Percentiles rank a stretch among this genome's conserved stretches.
Evolutionary conservation across 805 yeast species (phyloP).

Genomic region (Sungouiella blattae): DNA sequence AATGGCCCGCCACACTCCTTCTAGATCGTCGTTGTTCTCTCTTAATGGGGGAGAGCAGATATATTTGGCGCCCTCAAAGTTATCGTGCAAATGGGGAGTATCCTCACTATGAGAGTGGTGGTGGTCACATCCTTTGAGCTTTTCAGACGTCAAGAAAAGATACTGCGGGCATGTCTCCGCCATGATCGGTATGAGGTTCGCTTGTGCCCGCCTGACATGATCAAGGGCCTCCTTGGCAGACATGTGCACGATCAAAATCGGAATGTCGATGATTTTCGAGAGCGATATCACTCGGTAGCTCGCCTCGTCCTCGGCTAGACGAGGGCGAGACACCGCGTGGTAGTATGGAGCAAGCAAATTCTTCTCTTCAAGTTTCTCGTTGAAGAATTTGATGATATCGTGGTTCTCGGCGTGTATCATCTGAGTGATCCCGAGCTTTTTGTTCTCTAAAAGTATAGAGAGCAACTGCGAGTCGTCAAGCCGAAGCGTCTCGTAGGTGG

Average conservation of each 20-base stretch:
- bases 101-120: not conserved
- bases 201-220: constrained; percentile 43
- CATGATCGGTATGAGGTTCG: constrained; percentile 36
- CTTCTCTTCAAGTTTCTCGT: constrained; percentile 35
- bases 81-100: constrained; percentile 28
- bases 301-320: constrained; percentile 47
- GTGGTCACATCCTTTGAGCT: not conserved
- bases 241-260: constrained; percentile 47
- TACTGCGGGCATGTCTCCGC: constrained; percentile 54
- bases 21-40: constrained; percentile 33
- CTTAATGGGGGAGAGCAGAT: constrained; percentile 51
- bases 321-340: constrained; percentile 45
- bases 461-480: constrained; percentile 39
- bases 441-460: constrained; percentile 34
- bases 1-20: constrained; percentile 44
- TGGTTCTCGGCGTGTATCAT: constrained; percentile 54
- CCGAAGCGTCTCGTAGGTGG: constrained; percentile 43
- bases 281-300: constrained; percentile 45
- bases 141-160: constrained; percentile 38
- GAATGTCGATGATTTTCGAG: constrained; percentile 42
- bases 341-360: constrained; percentile 39
- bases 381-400: constrained; percentile 41
- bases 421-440: constrained; percentile 42
- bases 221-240: constrained; percentile 40
- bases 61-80: constrained; percentile 47